Evolutionary conservation across 495 filamentous ascomycete genomes (phyloP).

Genomic region (Tetracladium setigerum): DNA sequence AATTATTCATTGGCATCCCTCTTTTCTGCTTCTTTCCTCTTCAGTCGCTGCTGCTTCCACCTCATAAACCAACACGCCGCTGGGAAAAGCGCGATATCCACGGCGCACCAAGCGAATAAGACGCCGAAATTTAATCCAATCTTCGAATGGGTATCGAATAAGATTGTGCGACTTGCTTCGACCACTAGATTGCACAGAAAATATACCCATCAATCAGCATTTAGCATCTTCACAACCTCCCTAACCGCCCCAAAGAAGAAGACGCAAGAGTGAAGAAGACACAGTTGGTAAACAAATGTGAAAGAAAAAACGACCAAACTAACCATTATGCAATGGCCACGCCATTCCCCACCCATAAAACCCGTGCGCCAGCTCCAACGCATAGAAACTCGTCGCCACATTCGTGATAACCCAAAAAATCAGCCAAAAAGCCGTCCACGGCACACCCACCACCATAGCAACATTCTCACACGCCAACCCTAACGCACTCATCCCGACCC

Average conservation of each 20-base stretch:
- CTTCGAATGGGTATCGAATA: slow-evolving; percentile 55
- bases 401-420: slow-evolving; percentile 76
- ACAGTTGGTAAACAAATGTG: slow-evolving; percentile 5
- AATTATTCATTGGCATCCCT: neutral
- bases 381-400: slow-evolving; percentile 57
- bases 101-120: slow-evolving; percentile 50
- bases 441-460: slow-evolving; percentile 58
- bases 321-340: slow-evolving; percentile 56
- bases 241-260: no score
- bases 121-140: slow-evolving; percentile 61
- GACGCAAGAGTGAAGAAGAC: no score
- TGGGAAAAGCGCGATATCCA: slow-evolving; percentile 52
- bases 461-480: slow-evolving; percentile 68
- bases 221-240: no score
- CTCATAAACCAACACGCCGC: slow-evolving; percentile 47
- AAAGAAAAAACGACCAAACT: neutral
- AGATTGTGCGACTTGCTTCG: slow-evolving; percentile 50
- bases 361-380: slow-evolving; percentile 45
- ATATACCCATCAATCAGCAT: no score
- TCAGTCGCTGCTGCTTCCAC: slow-evolving; percentile 50
- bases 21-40: slow-evolving; percentile 19
- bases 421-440: slow-evolving; percentile 62
- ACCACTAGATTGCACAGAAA: slow-evolving; percentile 34
- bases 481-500: slow-evolving; percentile 58
- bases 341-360: slow-evolving; percentile 66